Evolutionary conservation across 805 yeast genomes (phyloP).

Genomic region (Pichia phayaonensis): DNA sequence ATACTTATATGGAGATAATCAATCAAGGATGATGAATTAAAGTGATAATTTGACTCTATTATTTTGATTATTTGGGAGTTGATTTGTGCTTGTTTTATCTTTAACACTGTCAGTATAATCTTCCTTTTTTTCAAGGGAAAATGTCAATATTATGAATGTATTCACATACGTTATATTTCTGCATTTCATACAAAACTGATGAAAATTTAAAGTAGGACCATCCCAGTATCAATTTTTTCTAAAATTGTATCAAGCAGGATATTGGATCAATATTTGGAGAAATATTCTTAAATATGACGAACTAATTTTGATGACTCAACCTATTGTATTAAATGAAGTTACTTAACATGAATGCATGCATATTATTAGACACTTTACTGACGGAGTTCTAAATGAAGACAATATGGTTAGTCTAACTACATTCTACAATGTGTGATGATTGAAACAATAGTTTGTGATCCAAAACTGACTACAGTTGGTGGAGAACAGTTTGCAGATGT

Average conservation of each 20-base stretch:
- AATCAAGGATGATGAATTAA: neutral
- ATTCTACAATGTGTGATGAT: neutral
- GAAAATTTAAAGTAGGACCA: slow-evolving; percentile 6
- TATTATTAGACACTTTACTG: neutral
- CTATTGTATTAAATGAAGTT: neutral
- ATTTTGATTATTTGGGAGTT: neutral
- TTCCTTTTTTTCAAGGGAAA: too few species aligned
- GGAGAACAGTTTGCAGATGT: neutral
- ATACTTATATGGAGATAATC: neutral
- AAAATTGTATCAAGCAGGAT: slow-evolving; percentile 2
- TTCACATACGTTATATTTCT: neutral
- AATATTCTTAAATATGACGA: slow-evolving; percentile 4
- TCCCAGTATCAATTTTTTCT: slow-evolving; percentile 3
- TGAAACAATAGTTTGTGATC: neutral
- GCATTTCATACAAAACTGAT: neutral
- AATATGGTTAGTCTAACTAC: neutral
- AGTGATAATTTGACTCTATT: neutral
- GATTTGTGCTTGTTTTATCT: neutral
- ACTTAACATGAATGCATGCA: neutral
- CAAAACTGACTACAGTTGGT: neutral
- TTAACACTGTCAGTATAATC: too few species aligned
- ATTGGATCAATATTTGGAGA: slow-evolving; percentile 8
- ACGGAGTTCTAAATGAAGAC: neutral
- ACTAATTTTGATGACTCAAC: slow-evolving; percentile 3
- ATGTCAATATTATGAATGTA: neutral